Percentiles rank a stretch among this genome's conserved stretches.
These are phyloP conservation scores for Stylosanthes scabra DNA, from an alignment of 331 rosid species.

Conservation along the genomic window DNA sequence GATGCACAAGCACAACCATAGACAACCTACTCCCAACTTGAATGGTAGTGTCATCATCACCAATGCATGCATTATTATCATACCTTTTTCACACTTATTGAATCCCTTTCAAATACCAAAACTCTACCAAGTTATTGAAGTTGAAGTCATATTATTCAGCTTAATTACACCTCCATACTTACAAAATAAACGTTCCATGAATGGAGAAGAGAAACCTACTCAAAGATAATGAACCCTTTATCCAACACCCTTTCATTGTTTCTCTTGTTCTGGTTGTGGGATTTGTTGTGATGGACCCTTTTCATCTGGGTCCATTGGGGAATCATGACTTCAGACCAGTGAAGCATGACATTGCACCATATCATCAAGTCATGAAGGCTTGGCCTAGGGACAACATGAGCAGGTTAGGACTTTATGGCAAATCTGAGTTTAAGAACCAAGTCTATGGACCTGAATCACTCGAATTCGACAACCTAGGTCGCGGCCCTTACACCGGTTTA, in stretches of 20 bases:
- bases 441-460: slow-evolving; percentile 92
- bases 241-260: slow-evolving; percentile 75
- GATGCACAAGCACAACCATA: slow-evolving; percentile 44
- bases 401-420: slow-evolving; percentile 63
- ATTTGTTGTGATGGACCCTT: slow-evolving; percentile 82
- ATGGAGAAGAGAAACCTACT: slow-evolving; percentile 76
- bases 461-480: slow-evolving; percentile 78
- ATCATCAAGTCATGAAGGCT: slow-evolving; percentile 72
- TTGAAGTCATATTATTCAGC: not conserved
- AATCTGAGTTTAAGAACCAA: slow-evolving; percentile 66
- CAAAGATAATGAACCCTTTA: slow-evolving; percentile 66
- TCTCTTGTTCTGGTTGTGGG: slow-evolving; percentile 63
- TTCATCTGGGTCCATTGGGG: slow-evolving; percentile 74
- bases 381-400: slow-evolving; percentile 91
- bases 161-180: not conserved
- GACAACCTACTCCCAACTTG: slow-evolving; percentile 63
- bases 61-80: slow-evolving; percentile 38
- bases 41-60: slow-evolving; percentile 39
- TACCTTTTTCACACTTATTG: no score
- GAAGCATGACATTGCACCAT: slow-evolving; percentile 81
- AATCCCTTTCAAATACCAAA: slow-evolving; percentile 42
- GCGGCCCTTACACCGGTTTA: slow-evolving; percentile 91
- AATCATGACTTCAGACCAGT: slow-evolving; percentile 76
- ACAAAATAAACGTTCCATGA: slow-evolving; percentile 27
- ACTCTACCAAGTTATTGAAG: slow-evolving; percentile 25